A percentile compares a stretch with the other conserved stretches of the same genome.
phyloP scores from a whole-genome alignment of 1,139 yeast genomes.

The Chernovozyma sophiae-reginae region DNA sequence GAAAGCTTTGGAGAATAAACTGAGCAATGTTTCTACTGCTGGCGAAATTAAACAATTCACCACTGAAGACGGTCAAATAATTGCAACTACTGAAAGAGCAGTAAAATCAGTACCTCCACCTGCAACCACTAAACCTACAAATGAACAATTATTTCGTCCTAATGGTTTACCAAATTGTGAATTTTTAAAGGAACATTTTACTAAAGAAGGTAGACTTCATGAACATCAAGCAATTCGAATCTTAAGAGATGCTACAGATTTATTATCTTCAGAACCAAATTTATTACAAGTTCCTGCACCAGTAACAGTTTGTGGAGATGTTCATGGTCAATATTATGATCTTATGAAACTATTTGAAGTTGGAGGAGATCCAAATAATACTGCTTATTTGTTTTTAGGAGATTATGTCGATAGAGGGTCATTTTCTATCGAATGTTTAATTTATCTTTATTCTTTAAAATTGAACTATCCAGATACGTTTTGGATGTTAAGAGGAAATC shows the following conservation, averaged over 20 bases:
- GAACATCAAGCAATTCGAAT: constrained; percentile 72
- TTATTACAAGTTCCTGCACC: constrained; percentile 84
- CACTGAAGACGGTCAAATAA: constrained; percentile 65
- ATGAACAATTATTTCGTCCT: constrained; percentile 59
- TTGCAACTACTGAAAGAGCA: constrained; percentile 68
- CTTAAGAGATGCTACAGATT: constrained; percentile 60
- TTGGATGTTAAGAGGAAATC: constrained; percentile 89
- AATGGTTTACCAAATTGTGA: constrained; percentile 70
- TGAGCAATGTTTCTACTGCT: constrained; percentile 13
- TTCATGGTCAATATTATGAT: constrained; percentile 94
- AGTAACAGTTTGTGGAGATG: constrained; percentile 93
- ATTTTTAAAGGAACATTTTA: constrained; percentile 71
- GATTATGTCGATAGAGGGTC: constrained; percentile 97
- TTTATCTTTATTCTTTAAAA: constrained; percentile 78
- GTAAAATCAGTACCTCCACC: constrained; percentile 66
- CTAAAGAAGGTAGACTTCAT: constrained; percentile 73
- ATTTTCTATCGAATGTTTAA: constrained; percentile 82
- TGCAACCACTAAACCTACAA: constrained; percentile 60
- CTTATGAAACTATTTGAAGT: constrained; percentile 89
- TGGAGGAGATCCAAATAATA: constrained; percentile 80
- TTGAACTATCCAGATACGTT: constrained; percentile 72
- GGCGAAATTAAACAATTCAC: constrained; percentile 30
- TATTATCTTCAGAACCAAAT: constrained; percentile 74
- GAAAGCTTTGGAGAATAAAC: constrained; percentile 60
- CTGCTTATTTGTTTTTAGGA: constrained; percentile 83